Evolutionary conservation across 1,284 basidiomycete genomes (phyloP), one percentile per base, ranked within the genome.

Genomic region (Irpex sp.): DNA sequence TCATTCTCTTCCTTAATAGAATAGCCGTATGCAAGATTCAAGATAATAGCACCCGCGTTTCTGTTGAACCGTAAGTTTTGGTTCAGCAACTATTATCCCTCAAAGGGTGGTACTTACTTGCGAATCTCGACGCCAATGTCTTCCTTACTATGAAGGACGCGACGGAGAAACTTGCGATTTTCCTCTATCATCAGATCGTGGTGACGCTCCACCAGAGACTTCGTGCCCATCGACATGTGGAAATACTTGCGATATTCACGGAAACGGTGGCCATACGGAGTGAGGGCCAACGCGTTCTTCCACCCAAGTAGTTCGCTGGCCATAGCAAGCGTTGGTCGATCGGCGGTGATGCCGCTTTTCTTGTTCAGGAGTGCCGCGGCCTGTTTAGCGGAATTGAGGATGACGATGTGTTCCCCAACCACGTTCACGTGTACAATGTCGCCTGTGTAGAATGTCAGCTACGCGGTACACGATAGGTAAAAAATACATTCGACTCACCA

Each of bases 301-400:
- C 87, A 90, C 50, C 88, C 88, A 31, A 87, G 79, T 13, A 89
- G 79, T 70, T 90, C 86, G 58, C 71, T 69, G 31, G 67, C 68
- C 70, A 77, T 72, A 5, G 64, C 59, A 54, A 76, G 64, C 36
- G 76, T 74, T 0, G 89, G 88, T n/a, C 89, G 82, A 67, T 88
- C 86, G 5, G 89, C 89, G 72, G 89, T 90, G 59, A 84, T 83
- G n/a, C 82, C 75, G 62, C 84, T 85, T 68, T 87, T 85, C 74
- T 85, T 87, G 71, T 90, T 86, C 55, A 91, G 78, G 72, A 91
- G 78, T 50, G 87, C 86, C 58, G 76, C 68, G 3, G 86, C 85
- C 35, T 77, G 69, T 67, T 82, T 76, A 6, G 78, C 74, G 7
- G 82, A 84, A 71, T 87, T 88, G 37, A 91, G 70, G 58, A 90